Base-by-base conservation (phyloP, 2,329 filamentous ascomycete species). In the Phaeosphaeria sp. region DNA sequence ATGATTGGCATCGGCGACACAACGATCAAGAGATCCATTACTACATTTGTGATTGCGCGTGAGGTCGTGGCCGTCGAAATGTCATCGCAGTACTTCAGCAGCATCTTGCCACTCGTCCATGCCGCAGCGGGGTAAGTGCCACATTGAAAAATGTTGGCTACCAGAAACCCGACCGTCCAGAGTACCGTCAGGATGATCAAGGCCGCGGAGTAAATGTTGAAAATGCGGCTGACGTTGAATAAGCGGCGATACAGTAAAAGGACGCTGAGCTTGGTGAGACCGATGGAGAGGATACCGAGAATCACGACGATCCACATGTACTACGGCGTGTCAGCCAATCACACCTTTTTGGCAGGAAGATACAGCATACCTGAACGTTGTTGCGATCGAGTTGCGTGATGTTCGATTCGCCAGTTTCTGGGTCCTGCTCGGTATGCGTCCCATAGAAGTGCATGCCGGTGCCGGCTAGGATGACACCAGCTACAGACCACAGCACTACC, bases 201-300 rank as follows among this genome's bases (percentile, higher is more conserved):
- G 3, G 20, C 22, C 8, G 36, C 48, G 40, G 55, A 50, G 25
- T 57, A 57, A 11, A 53, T 53, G 42, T 53, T 49, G 47, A 57
- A 57, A 22, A 44, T 45, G 13, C 51, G 20, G 27, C 55, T 57
- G 30, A 57, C 47, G 39, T 49, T 43, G 33, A 57, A 57, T 2
- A 57, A 22, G 6, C 55, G 55, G 1, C 55, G 51, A 43, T 57
- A 57, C 1, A 57, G 51, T 13, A 53, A 47, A 24, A 57, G 42
- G 24, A 57, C 55, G 39, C 55, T 57, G 33, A 57, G 55, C 51
- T 57, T 57, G 20, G 54, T 52, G 17, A 49, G 51, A 6, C 51
- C 55, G 40, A 57, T 49, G 21, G 51, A 40, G 18, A 54, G 42
- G 11, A 57, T 51, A 33, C 51, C 51, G 40, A 57, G 25, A 15